Evolutionary conservation across 1,284 basidiomycete genomes (phyloP), one percentile per base, ranked within the genome.

Genomic region (Crucibulum parvulum): DNA sequence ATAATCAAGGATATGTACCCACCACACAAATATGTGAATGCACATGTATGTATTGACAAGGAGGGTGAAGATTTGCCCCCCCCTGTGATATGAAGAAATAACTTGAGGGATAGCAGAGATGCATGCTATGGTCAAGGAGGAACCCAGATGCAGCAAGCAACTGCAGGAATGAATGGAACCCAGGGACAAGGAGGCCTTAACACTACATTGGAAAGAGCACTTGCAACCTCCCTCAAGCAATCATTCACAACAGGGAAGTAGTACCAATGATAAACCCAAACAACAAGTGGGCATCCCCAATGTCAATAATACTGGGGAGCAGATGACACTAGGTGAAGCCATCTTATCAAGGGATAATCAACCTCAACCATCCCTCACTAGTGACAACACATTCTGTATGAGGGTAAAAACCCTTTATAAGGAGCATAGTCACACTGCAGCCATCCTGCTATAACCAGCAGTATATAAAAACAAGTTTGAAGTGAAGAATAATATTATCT

Each of bases 21-120:
- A 3, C 38, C 48, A 4, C 52, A 72, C n/a, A 62, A 73, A 2
- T 73, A 72, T 53, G 70, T 75, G 1, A 61, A 64, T 15, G 61
- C 66, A 6, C 70, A 74, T 57, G 37, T 15, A n/a, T 57, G 58
- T 1, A 63, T 74, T 13, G 70, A 72, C 52, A 65, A 64, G 0
- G 54, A 66, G 47, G 65, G 70, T 3, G 68, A 72, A 35, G 66
- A 70, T 53, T 59, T 72, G 4, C n/a, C 71, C 68, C 2, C n/a
- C 11, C 1, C 16, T 11, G 6, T 35, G 63, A 9, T 45, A 36
- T 31, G 45, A 37, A 1, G 56, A 63, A 41, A 37, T 64, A 4
- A 36, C 4, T 2, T 58, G 54, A 6, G n/a, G 51, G 1, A 31
- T 56, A 2, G 47, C 58, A 0, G 55, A 66, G 18, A 41, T 66